Conservation (phyloP, 2,329 filamentous ascomycete genomes). For the Aspergillus aculeatinus region DNA sequence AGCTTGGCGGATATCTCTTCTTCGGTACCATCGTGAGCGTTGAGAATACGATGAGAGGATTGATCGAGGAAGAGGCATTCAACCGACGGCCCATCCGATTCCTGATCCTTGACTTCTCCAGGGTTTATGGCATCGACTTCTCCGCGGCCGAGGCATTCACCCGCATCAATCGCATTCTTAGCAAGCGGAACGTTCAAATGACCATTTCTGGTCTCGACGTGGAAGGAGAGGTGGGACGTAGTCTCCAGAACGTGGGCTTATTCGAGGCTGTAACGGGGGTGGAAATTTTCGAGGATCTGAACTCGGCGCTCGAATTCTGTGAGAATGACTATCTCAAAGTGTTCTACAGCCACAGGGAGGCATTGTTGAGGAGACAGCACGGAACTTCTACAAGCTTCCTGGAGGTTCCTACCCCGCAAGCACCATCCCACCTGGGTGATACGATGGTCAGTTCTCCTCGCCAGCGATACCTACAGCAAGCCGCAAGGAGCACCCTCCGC, state of each 20-base stretch:
- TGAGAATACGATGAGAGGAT: conserved; percentile 77
- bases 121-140: conserved; percentile 92
- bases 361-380: conserved; percentile 24
- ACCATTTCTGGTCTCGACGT: conserved; percentile 80
- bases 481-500: conserved; percentile 71
- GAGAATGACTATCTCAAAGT: conserved; percentile 90
- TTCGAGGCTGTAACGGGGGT: conserved; percentile 72
- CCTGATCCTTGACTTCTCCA: conserved; percentile 81
- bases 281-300: conserved; percentile 81
- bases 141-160: conserved; percentile 95
- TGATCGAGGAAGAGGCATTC: conserved; percentile 83
- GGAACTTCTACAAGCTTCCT: conserved; percentile 14
- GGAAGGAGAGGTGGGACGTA: conserved; percentile 71
- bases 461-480: conserved; percentile 71
- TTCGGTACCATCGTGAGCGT: conserved; percentile 97
- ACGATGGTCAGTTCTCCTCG: conserved; percentile 72
- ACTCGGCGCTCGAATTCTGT: conserved; percentile 88
- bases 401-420: conserved; percentile 34
- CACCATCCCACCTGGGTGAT: conserved; percentile 44
- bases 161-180: conserved; percentile 80
- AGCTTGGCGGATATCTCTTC: conserved; percentile 93
- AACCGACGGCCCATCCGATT: conserved; percentile 77
- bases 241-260: conserved; percentile 79
- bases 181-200: conserved; percentile 73
- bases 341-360: conserved; percentile 69